Evolutionary conservation across 805 yeast species (phyloP), one percentile per base, ranked within the genome.

Genomic region (Candida andamanensis): DNA sequence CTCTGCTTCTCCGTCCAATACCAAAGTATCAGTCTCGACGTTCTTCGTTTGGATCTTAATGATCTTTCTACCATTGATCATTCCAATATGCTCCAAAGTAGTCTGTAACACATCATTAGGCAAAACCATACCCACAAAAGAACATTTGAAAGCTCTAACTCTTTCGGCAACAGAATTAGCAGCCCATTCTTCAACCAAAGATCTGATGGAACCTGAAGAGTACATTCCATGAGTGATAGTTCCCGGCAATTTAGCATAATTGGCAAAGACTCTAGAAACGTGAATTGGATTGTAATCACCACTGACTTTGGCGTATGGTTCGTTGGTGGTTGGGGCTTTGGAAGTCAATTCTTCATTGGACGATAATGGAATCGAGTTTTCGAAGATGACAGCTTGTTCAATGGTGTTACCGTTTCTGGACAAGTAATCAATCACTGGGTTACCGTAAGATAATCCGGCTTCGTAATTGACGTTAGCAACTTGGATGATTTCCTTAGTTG

Each of bases 141-240:
- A 74, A 55, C 95, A 86, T 60, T 76, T 77, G 77, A 81, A 92
- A 28, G 95, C 97, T 58, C 95, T 78, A 39, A 94, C 97, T 67
- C 98, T 85, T 28, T 89, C 77, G 37, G 96, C 92, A 49, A 85
- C 89, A 60, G 92, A 87, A 61, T 87, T 89, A 42, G 99, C 98
- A 43, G 98, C 98, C 86, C 95, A 89, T 60, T 85, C 84, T 69
- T 92, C 99, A 47, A 92, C 96, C 56, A 87, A 74, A 20, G 94
- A 78, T 70, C 98, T 82, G 47, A 89, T 90, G 42, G 95, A 75
- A 41, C 97, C 98, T 55, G 95, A 84, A 14, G 97, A 85, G 74
- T 77, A 94, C 99, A 92, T 94, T 58, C 99, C 99, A 55, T 94
- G 98, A 22, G 98, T 92, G 52, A 92, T 92, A 23, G 97, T 92